Evolutionary conservation across 495 filamentous ascomycete species (phyloP).

Genomic region (Penicillium flavigenum): DNA sequence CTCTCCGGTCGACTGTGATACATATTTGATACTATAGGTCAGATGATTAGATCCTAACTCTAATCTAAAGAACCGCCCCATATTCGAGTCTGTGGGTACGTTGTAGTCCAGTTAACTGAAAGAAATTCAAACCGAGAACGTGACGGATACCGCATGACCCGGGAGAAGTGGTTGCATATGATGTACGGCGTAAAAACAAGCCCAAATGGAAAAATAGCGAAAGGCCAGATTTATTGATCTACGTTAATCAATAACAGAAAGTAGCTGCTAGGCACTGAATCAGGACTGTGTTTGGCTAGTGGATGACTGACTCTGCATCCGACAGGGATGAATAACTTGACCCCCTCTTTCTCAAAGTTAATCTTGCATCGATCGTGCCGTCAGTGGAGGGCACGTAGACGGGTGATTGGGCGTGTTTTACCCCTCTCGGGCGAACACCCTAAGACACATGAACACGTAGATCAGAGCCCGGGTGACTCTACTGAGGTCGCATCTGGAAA

Average conservation of each 20-base stretch:
- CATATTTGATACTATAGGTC: background rate
- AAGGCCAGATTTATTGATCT: conserved; percentile 1
- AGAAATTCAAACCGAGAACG: background rate
- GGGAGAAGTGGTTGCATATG: background rate
- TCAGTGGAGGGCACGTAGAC: background rate
- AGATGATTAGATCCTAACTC: background rate
- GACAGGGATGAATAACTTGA: background rate
- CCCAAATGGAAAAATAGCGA: background rate
- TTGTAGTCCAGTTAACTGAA: background rate
- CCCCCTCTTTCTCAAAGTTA: background rate
- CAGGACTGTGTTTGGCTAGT: background rate
- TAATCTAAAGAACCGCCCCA: background rate
- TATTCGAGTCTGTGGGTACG: background rate
- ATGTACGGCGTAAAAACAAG: background rate
- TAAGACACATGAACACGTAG: conserved; percentile 1
- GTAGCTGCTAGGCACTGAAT: background rate
- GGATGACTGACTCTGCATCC: background rate
- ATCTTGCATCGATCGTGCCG: conserved; percentile 11
- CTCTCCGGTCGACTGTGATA: background rate
- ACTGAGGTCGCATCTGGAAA: background rate
- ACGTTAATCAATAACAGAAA: background rate
- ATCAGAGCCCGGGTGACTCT: conserved; percentile 2
- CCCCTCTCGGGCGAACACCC: conserved; percentile 1
- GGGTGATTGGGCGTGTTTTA: conserved; percentile 10
- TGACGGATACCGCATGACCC: background rate